These are phyloP conservation scores for Pezicula neosporulosa DNA, from an alignment of 2,329 filamentous ascomycete genomes.

Conservation along the genomic window DNA sequence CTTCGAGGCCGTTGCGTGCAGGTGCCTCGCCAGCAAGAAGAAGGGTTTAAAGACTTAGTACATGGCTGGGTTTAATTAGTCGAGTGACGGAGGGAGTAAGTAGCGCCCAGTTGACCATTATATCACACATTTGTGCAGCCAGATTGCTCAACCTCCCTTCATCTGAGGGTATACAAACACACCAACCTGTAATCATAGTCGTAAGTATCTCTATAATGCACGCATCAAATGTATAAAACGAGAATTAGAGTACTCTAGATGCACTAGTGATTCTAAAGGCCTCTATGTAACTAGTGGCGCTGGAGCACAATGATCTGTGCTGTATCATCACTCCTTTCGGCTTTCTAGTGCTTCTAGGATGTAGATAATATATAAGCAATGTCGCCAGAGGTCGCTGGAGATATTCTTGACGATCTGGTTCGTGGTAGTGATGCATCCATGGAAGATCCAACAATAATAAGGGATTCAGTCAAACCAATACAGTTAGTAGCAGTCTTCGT, in stretches of 20 bases:
- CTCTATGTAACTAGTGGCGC: background rate
- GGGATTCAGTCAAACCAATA: background rate
- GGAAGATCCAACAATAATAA: background rate
- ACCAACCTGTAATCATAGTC: conserved; percentile 6
- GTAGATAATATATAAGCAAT: conserved; percentile 5
- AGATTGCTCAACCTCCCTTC: conserved; percentile 4
- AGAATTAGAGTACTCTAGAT: background rate
- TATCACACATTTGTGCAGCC: conserved; percentile 1
- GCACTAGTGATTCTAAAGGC: background rate
- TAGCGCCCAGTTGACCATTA: conserved; percentile 3
- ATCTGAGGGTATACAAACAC: conserved; percentile 7
- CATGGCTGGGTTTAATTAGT: conserved; percentile 15
- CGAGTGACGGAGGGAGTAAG: conserved; percentile 5
- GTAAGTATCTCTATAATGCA: conserved; percentile 4
- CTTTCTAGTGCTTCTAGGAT: conserved; percentile 24
- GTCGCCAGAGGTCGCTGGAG: background rate
- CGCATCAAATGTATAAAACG: conserved; percentile 6
- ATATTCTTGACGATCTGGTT: background rate
- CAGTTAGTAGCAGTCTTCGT: background rate
- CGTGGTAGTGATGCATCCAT: background rate
- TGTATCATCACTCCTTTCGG: conserved; percentile 8
- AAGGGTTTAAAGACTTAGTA: conserved; percentile 15
- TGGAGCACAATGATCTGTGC: background rate
- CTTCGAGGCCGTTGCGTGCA: background rate
- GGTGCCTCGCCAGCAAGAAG: conserved; percentile 1